phyloP scores from a whole-genome alignment of 1,284 basidiomycete genomes.

The Coniferiporia sulphurascens region DNA sequence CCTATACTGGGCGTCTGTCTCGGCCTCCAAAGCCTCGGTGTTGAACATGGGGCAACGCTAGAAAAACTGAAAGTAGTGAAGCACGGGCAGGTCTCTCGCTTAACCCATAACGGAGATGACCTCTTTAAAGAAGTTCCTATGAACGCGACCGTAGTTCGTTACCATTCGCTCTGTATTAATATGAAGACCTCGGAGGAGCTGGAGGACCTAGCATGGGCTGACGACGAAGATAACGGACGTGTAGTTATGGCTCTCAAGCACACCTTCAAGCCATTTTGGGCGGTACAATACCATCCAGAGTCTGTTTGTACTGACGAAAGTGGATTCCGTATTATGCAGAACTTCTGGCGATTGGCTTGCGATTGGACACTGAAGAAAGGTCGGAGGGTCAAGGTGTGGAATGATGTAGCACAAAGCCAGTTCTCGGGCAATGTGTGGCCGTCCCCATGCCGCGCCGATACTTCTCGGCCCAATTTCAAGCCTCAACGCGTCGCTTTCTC shows the following conservation, averaged over 20 bases:
- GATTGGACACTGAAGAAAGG: constrained; percentile 40
- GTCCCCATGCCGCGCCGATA: constrained; percentile 28
- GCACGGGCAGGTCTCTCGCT: constrained; percentile 76
- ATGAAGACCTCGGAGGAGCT: constrained; percentile 40
- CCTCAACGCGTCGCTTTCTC: constrained; percentile 23
- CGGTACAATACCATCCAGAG: constrained; percentile 96
- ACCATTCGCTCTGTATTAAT: constrained; percentile 71
- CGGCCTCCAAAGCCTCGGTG: constrained; percentile 86
- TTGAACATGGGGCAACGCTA: constrained; percentile 67
- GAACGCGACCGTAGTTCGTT: constrained; percentile 74
- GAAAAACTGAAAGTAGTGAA: constrained; percentile 56
- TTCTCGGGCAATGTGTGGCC: constrained; percentile 42
- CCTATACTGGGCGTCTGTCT: constrained; percentile 89
- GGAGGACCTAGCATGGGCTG: constrained; percentile 61
- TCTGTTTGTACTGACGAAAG: constrained; percentile 63
- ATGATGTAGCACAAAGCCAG: constrained; percentile 27
- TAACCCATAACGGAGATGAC: constrained; percentile 51
- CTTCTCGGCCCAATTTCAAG: constrained; percentile 19
- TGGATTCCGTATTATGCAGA: constrained; percentile 57
- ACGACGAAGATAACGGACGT: constrained; percentile 62
- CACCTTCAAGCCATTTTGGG: constrained; percentile 73
- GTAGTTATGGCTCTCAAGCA: constrained; percentile 73
- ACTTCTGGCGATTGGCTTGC: constrained; percentile 66
- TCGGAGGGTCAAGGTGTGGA: constrained; percentile 39
- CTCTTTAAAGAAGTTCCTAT: constrained; percentile 58